Base-by-base conservation (phyloP, 495 filamentous ascomycete species). In the Bombardia bombarda region DNA sequence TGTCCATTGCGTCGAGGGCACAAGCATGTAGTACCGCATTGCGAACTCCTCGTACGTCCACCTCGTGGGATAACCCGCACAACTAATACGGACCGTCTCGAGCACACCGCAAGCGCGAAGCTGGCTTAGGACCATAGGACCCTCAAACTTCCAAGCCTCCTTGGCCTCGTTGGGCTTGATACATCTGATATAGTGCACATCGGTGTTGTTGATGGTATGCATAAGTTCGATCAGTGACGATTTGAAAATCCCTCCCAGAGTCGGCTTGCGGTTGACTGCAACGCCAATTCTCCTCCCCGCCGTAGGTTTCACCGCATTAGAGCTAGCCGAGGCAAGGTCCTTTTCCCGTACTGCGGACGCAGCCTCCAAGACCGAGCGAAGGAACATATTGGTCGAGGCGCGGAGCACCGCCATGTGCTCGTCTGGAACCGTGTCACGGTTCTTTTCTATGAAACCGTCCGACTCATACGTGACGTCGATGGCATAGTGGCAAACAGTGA, bases 1-100 rank as follows among this genome's bases (percentile, higher is more conserved):
- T 17, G 87, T 95, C 90, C 92, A 95, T 44, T 84, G 77, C 23
- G 77, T 72, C 6, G 93, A 97, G 30, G 86, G 90, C 37, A 95
- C 86, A 48, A 99, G 71, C 87, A 99, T 95, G 66, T 99, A 99
- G 68, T 99, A 99, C 47, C 92, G 82, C 42, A 95, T 69, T 7
- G 92, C 92, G 64, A 99, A 99, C 61, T 97, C 92, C 59, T 99
- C 93, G 60, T 96, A 99, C 3, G 92, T 99, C 92, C 92, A 99
- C 56, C 92, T 74, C 28, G 93, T 97, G 10, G 92, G 92, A 58
- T 99, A 99, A 43, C 92, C 92, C 51, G 92, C 92, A 56, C 89
- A 95, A 68, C 87, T 94, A 58, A 99, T 99, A 60, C 93, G 80
- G 36, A 99, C 90, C 12, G 92, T 99, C 65, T 99, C 92, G 45